Base-by-base conservation (phyloP, 2,329 filamentous ascomycete species). In the Fusarium sp. region DNA sequence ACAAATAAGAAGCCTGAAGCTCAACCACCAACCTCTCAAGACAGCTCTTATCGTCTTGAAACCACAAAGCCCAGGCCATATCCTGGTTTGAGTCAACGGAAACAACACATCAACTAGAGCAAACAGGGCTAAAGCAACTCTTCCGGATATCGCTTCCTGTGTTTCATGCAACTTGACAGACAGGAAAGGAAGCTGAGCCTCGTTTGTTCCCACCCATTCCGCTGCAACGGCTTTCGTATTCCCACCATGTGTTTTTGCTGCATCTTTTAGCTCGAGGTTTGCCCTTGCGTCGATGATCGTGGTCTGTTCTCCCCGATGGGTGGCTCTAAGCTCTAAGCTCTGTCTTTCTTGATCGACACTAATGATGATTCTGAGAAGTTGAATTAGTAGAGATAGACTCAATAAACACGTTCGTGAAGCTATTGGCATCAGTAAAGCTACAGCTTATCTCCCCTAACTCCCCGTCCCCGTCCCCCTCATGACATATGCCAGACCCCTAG, bases 221-320 rank as follows among this genome's bases (percentile, higher is more conserved):
- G 42, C 72, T 75, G 72, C 72, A 73, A 59, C 59, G 13, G 30
- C 58, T 56, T 74, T 74, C 72, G 72, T 74, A 74, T 74, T 64
- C 54, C 58, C 42, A 54, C 32, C 54, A 35, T 49, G 19, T 28
- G n/a, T 18, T 40, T 66, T 43, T 68, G 35, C 53, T 73, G 61
- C 43, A 54, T 63, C 52, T 63, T 15, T 50, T 19, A 35, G n/a
- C 25, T 43, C 15, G 18, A 23, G 10, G n/a, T 5, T 21, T 60
- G 32, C 23, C 18, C 54, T 40, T 65, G 50, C 25, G 28, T 25
- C 46, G n/a, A 53, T 12, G 42, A 37, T 42, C 18, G n/a, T 53
- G 43, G 50, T 28, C 50, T 53, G 32, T 53, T 53, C 50, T 28
- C n/a, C 21, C 9, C 50, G 23, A 6, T 16, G 30, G 13, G 30